Percentiles rank a stretch among this genome's conserved stretches.
Conservation (phyloP, 2,329 filamentous ascomycete species). For the Achaetomium macrosporum region DNA sequence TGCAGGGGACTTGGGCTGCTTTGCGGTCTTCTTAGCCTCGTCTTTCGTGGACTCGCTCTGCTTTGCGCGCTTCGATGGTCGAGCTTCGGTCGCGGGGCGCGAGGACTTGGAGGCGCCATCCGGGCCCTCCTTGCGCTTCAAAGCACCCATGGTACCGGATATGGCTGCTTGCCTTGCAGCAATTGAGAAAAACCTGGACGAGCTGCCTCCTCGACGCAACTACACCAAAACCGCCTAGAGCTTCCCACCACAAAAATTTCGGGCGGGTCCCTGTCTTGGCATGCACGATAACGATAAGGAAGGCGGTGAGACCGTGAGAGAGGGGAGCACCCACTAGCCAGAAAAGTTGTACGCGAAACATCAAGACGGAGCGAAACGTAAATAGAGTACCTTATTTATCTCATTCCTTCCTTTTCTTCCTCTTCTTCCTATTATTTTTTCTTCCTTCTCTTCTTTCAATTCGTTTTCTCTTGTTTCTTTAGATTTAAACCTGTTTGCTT, state of each 20-base stretch:
- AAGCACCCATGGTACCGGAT: constrained; percentile 43
- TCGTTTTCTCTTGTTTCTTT: too few species aligned
- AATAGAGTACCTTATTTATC: too few species aligned
- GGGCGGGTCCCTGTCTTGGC: constrained; percentile 17
- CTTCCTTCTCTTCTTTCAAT: too few species aligned
- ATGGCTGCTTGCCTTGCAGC: constrained; percentile 14
- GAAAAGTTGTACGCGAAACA: too few species aligned
- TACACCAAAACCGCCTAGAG: constrained; percentile 7
- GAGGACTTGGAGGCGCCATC: constrained; percentile 45
- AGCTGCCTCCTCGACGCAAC: constrained; percentile 7
- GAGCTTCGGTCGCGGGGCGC: constrained; percentile 40
- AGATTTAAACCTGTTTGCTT: background rate
- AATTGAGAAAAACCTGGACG: constrained; percentile 16
- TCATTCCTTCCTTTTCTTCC: background rate
- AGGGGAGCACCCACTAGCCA: too few species aligned
- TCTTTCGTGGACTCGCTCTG: constrained; percentile 33
- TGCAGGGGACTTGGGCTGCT: constrained; percentile 28
- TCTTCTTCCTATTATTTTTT: too few species aligned
- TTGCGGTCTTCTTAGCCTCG: constrained; percentile 23
- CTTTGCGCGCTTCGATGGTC: constrained; percentile 45
- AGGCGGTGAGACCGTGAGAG: constrained; percentile 16
- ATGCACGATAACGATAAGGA: constrained; percentile 27
- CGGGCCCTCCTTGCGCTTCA: constrained; percentile 55
- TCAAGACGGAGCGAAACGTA: too few species aligned
- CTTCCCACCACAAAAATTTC: constrained; percentile 24